Evolutionary conservation across 805 yeast species (phyloP), one percentile per base, ranked within the genome.

Genomic region (Ogataea trehaloabstinens): DNA sequence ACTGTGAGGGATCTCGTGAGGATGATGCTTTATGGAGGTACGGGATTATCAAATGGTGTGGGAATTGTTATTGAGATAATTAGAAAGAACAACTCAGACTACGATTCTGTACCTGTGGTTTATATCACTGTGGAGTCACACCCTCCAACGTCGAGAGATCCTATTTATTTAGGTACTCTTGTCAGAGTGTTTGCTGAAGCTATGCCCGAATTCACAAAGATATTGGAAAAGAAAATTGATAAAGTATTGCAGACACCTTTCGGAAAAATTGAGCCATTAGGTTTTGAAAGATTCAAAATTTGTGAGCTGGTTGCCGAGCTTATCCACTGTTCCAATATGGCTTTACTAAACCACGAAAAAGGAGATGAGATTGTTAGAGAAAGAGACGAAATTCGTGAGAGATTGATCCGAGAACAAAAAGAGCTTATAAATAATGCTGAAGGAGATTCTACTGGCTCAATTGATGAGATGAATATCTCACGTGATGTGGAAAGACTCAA

Each of bases 251-350:
- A 67, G 37, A 85, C 87, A 24, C 84, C 89, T 27, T 72, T 84
- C 48, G 86, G 88, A 15, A 62, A 63, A 20, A 73, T 76, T 50
- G 82, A 79, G 52, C 89, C 93, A 2, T 66, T 93, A 17, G 99
- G 99, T 0, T 87, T 91, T 60, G 95, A 90, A 52, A 73, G 90
- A 47, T 90, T 93, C 64, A 86, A 89, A 56, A 76, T 93, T 18
- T 82, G 95, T 44, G 99, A 93, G 63, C 68, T 93, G 37, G 78
- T 93, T 34, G 99, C 99, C 0, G 99, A 93, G 56, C 70, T 93
- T 28, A 71, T 93, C 40, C 99, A 93, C 63, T 93, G 99, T 58
- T 88, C 96, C n/a, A 93, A 93, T 64, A 93, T 93, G 98, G 87
- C 84, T 0, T 70, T 89, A 15, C 73, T 93, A 49, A 93, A 90